Evolutionary conservation across 805 yeast genomes (phyloP), one percentile per base, ranked within the genome.

Genomic region (Candida vaughaniae): DNA sequence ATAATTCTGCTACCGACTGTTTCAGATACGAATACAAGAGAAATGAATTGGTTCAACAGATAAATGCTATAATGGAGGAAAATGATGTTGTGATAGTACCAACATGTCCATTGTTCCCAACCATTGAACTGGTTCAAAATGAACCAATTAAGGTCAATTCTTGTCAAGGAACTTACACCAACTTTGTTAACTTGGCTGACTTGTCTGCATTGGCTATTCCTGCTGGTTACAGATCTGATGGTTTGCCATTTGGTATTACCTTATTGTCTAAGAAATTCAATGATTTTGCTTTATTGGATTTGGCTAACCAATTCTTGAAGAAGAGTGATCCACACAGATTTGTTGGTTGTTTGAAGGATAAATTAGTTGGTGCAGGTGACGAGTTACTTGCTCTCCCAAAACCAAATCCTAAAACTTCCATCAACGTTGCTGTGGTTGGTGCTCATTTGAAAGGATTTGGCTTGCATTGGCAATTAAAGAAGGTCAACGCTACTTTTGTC

Each of bases 141-240:
- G 96, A 90, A 56, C 98, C 98, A 3, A 70, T 93, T 20, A 60
- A 69, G 31, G 78, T 89, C 51, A 91, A 91, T 69, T 86, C 97
- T 5, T 72, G 73, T 54, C 99, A 93, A 66, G 99, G 99, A 22
- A 89, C 96, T n/a, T 91, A 95, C 82, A 91, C 98, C 20, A 91
- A 91, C 65, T 93, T 93, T 59, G 96, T 87, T 51, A 91, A 93
- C 60, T 74, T 91, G 57, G 95, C 96, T 3, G 98, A 91, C 55
- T 63, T 90, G 69, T 82, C 95, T 25, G 98, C 96, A 1, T 69
- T 91, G 51, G 88, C 98, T 0, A 73, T 91, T 38, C 98, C 99
- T 17, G 85, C 82, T 16, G 96, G 95, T 2, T 91, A 88, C 75
- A 61, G 73, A 38, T 50, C 74, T 1, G 97, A 91, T 59, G 95